Evolutionary conservation across 306 rosid genomes (phyloP), one percentile per base, ranked within the genome.

Genomic region (Luffa acutangula): DNA sequence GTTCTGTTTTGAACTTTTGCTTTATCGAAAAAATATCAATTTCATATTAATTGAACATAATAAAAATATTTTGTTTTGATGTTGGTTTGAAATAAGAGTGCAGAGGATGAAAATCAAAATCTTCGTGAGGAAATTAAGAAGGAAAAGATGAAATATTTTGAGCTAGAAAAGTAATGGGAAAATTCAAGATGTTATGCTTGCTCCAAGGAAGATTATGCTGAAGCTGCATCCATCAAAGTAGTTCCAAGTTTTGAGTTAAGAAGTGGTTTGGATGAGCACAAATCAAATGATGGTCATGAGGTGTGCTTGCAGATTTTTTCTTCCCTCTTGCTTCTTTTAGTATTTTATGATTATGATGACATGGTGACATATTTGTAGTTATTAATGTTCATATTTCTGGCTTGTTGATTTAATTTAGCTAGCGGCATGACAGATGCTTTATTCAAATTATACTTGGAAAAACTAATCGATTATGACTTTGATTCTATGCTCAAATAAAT

Each of bases 161-260:
- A 66, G 85, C 84, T 94, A 80, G 87, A 88, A 82, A 83, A 60
- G 43, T 87, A 84, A 85, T 74, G 89, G 52, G 80, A 79, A 21
- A 85, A 83, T 76, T 81, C 84, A 12, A 91, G 83, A 82, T 87
- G 88, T 36, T 82, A 93, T 84, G 84, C 88, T 78, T 86, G 91
- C 86, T 79, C 84, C 77, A 76, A 80, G 80, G 84, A 81, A 86
- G 67, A 52, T n/a, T 17, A 53, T 39, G 72, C 33, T n/a, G 81
- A 80, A 20, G 71, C 77, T 71, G 39, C 63, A 49, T 14, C 56
- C 4, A 76, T 72, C 69, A 71, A 81, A 57, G 82, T 58, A 57
- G 82, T 63, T 83, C 49, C 18, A 14, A 18, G 52, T 67, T 42
- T 51, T 52, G 65, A 66, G 11, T 71, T 39, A 42, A 21, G 12